Percentiles rank a stretch among this genome's conserved stretches.
These are phyloP conservation scores for Pleodorina starrii DNA, from an alignment of 139 green algal genomes.

Conservation along the genomic window DNA sequence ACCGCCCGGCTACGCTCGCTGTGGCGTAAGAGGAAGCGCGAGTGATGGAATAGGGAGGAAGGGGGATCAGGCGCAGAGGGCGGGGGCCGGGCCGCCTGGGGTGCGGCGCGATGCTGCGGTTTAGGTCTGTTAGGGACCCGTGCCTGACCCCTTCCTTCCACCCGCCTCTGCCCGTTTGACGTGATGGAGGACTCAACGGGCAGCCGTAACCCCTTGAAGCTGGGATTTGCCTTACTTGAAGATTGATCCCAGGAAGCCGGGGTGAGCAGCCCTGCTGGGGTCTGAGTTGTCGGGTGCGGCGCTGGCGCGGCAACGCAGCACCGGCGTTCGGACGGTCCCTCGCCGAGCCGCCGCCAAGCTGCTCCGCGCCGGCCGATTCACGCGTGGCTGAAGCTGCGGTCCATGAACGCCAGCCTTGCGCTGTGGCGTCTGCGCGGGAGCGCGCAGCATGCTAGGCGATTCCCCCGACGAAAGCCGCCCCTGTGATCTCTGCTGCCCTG, in stretches of 20 bases:
- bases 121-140: no score
- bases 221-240: constrained; percentile 55
- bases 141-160: no score
- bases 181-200: no score
- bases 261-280: not conserved
- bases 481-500: not conserved
- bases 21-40: no score
- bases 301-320: constrained; percentile 1
- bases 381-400: not conserved
- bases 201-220: no score
- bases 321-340: not conserved
- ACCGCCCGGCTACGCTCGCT: no score
- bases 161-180: no score
- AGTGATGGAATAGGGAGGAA: no score
- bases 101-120: no score
- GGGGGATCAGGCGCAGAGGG: no score
- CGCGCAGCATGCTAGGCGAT: constrained; percentile 25
- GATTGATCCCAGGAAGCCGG: constrained; percentile 50
- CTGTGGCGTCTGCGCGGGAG: constrained; percentile 7
- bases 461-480: constrained; percentile 8
- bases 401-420: not conserved
- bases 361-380: not conserved
- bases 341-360: not conserved
- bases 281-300: not conserved
- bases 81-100: no score